Conservation (phyloP, 1,284 basidiomycete genomes). For the Boletus semigastroideus region DNA sequence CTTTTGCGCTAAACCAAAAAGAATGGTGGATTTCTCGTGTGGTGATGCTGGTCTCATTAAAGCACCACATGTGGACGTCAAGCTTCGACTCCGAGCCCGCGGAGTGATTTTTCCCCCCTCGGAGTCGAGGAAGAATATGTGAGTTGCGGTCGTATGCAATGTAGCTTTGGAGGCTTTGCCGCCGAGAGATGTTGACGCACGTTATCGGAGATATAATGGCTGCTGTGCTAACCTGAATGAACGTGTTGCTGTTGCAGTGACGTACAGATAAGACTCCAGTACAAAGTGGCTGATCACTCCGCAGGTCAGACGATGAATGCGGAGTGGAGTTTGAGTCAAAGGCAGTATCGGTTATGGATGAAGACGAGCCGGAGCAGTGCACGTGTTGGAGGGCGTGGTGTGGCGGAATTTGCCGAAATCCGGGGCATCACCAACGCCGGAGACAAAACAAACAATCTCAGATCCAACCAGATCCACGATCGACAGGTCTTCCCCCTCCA, state of each 20-base stretch:
- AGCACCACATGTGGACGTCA: neutral
- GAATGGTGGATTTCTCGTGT: neutral
- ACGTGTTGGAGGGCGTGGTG: slow-evolving; percentile 5
- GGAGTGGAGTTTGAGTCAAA: neutral
- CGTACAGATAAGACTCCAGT: neutral
- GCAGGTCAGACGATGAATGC: neutral
- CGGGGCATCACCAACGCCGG: slow-evolving; percentile 34
- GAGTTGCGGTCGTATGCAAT: neutral
- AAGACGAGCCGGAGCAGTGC: slow-evolving; percentile 17
- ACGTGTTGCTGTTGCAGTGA: neutral
- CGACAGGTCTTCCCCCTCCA: slow-evolving; percentile 1
- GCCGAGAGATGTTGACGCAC: neutral
- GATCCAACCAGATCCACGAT: slow-evolving; percentile 27
- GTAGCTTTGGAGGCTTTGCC: neutral
- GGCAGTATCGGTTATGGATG: slow-evolving; percentile 21
- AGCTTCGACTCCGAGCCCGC: neutral
- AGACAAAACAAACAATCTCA: slow-evolving; percentile 35
- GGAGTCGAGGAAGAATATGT: neutral
- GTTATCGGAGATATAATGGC: neutral
- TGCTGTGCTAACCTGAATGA: neutral
- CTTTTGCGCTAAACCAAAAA: neutral
- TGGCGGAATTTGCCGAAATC: slow-evolving; percentile 30
- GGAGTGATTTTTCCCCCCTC: neutral
- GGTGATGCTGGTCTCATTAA: neutral
- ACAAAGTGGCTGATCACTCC: neutral